A percentile compares a stretch with the other conserved stretches of the same genome.
Conservation (phyloP, 129 eudicot genomes). For the Escallonia herrerae region DNA sequence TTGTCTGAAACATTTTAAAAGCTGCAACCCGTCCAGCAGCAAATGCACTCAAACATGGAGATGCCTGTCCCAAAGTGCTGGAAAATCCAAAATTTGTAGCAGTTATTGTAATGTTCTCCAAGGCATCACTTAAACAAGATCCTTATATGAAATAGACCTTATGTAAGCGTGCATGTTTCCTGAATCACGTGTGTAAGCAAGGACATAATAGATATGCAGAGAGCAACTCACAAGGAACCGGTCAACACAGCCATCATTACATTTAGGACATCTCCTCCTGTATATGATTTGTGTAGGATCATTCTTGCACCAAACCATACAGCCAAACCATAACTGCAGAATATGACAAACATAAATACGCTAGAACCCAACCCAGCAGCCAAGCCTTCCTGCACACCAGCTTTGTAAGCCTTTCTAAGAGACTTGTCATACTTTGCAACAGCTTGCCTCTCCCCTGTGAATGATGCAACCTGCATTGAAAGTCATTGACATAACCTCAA, state of each 20-base stretch:
- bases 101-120: neutral
- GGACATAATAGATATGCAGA: neutral
- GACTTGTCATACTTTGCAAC: conserved; percentile 19
- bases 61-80: conserved; percentile 30
- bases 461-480: conserved; percentile 40
- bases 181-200: neutral
- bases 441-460: conserved; percentile 43
- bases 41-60: conserved; percentile 25
- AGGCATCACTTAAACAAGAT: neutral
- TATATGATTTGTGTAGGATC: conserved; percentile 17
- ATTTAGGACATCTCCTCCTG: conserved; percentile 32
- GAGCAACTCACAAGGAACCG: conserved; percentile 35
- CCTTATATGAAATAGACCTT: neutral
- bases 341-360: conserved; percentile 12
- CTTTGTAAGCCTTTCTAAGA: conserved; percentile 25
- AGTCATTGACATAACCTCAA: neutral
- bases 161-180: neutral
- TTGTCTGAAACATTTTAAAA: conserved; percentile 25
- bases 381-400: conserved; percentile 32
- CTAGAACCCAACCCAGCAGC: conserved; percentile 37
- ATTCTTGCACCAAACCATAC: conserved; percentile 39
- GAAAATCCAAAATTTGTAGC: neutral
- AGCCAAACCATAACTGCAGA: conserved; percentile 37
- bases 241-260: conserved; percentile 35
- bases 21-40: conserved; percentile 30